Percentiles rank a stretch among this genome's conserved stretches.
These are phyloP conservation scores for Magnusiomyces suaveolens DNA, from an alignment of 1,139 yeast species.

Conservation along the genomic window DNA sequence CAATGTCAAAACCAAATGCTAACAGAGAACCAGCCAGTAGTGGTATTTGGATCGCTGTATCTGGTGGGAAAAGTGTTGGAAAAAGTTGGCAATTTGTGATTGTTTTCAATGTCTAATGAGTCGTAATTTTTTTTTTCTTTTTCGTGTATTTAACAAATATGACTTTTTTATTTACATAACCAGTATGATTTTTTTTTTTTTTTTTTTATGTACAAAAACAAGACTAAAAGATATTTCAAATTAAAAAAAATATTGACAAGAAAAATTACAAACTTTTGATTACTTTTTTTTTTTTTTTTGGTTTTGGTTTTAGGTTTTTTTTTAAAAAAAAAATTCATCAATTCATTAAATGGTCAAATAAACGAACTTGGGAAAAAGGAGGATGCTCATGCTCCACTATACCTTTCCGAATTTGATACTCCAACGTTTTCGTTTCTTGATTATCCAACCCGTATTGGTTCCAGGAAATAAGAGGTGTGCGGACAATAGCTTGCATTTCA, in stretches of 20 bases:
- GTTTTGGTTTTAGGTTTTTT: no score
- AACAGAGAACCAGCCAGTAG: not conserved
- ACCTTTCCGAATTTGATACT: constrained; percentile 6
- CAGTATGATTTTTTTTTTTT: no score
- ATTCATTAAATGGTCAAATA: constrained; percentile 34
- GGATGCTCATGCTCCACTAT: constrained; percentile 3
- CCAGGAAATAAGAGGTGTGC: constrained; percentile 9
- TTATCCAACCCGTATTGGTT: constrained; percentile 8
- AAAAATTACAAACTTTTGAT: not conserved
- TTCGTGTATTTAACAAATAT: not conserved
- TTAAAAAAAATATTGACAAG: not conserved
- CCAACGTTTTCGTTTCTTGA: not conserved
- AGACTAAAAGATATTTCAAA: no score
- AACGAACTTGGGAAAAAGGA: not conserved
- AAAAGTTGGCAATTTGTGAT: constrained; percentile 27
- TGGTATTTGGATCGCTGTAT: constrained; percentile 2
- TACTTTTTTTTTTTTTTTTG: not conserved
- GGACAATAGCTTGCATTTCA: constrained; percentile 7
- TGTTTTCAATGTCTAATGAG: no score
- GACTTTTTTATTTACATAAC: not conserved
- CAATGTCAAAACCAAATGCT: not conserved
- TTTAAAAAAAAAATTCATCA: no score
- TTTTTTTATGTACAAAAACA: no score
- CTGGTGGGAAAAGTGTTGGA: constrained; percentile 31
- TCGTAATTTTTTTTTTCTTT: no score